These are phyloP conservation scores for Cajanus cajan DNA, from an alignment of 306 rosid species.

Conservation along the genomic window DNA sequence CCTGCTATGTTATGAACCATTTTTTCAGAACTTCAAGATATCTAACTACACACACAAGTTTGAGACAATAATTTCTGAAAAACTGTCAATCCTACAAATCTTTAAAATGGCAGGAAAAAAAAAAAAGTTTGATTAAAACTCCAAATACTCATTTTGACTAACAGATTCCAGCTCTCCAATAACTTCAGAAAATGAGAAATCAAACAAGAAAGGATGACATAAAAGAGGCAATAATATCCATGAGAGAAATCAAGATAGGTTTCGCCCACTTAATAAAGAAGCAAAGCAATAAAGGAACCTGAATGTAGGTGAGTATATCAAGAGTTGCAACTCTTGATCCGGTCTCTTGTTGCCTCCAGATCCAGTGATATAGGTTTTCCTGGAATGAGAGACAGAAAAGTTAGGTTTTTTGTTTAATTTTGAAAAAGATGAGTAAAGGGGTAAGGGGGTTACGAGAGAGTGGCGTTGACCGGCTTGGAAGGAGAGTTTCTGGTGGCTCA, in stretches of 20 bases:
- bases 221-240: conserved; percentile 8
- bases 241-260: background rate
- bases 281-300: conserved; percentile 41
- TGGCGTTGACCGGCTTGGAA: conserved; percentile 63
- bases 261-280: background rate
- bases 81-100: background rate
- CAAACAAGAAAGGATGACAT: background rate
- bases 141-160: background rate
- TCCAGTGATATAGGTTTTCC: conserved; percentile 89
- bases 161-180: background rate
- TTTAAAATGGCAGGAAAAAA: conserved; percentile 11
- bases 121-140: too few relatives aligned
- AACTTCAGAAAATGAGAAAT: background rate
- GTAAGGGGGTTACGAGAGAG: conserved; percentile 34
- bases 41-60: background rate
- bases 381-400: conserved; percentile 34
- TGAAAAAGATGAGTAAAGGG: background rate
- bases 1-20: background rate
- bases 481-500: conserved; percentile 53
- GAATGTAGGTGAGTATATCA: conserved; percentile 70
- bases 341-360: conserved; percentile 75
- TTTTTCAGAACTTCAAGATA: background rate
- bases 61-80: background rate
- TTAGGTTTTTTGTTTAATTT: background rate
- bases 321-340: conserved; percentile 69